Evolutionary conservation across 192 early-diverging fungal genomes (phyloP), one percentile per base, ranked within the genome.

Genomic region (Umbelopsis sp.): DNA sequence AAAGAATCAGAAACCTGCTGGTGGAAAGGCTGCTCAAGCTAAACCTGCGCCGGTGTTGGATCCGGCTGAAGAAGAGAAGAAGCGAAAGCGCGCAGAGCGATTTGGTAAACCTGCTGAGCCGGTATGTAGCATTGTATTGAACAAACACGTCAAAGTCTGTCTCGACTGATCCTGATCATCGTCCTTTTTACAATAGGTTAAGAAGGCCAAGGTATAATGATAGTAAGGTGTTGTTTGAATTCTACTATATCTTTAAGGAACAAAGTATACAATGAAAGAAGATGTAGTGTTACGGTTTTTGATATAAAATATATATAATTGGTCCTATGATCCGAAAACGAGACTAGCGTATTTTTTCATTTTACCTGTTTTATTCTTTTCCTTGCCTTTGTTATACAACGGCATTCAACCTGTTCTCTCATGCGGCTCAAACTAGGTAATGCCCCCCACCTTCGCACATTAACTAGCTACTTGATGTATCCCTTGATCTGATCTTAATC

Each of bases 61-160:
- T 54, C 65, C 80, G 29, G 84, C 75, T 7, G 85, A 89, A 65
- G 87, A 91, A 72, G 89, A 89, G 69, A 89, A 87, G 80, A 87
- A 87, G 72, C 77, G 86, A 77, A 89, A 91, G 66, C 82, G 89
- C 21, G 84, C 85, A 24, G 86, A 84, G 31, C 77, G 85, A 65
- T 91, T 91, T 74, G 85, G 85, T 12, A 49, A 41, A 11, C 32
- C 49, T 45, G 52, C n/a, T 9, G 44, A 62, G 29, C 29, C 56
- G 26, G 56, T 62, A 34, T 16, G 56, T 62, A n/a, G n/a, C n/a
- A 32, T 34, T 12, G 16, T 4, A 20, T 8, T 25, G 2, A n/a
- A 34, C 17, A 31, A 11, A 14, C 8, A 52, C 51, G 10, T 24
- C 25, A 1, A 1, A 24, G 14, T 53, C 25, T 26, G 22, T 7